Evolutionary conservation across 2,329 filamentous ascomycete species (phyloP).

Genomic region (Mollisia scopiformis): DNA sequence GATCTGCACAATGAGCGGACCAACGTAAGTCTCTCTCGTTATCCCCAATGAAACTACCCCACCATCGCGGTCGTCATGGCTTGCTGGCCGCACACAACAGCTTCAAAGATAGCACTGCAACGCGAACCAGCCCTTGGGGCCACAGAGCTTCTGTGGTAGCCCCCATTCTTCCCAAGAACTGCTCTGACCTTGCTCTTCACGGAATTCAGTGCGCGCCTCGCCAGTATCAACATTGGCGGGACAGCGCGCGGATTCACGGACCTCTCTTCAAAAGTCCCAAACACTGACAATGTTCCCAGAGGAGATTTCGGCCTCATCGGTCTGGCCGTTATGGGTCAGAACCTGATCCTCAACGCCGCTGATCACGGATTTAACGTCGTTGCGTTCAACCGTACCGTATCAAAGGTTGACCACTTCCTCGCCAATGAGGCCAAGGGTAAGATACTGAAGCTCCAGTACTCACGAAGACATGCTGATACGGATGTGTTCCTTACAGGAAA

Average conservation of each 20-base stretch:
- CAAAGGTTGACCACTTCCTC: constrained; percentile 96
- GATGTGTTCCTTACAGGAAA: constrained; percentile 60
- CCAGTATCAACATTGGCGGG: constrained; percentile 72
- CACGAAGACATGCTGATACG: constrained; percentile 13
- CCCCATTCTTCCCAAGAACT: constrained; percentile 6
- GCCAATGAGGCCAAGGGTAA: constrained; percentile 84
- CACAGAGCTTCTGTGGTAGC: neutral
- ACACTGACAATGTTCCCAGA: constrained; percentile 38
- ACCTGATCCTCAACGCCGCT: constrained; percentile 87
- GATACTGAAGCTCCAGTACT: constrained; percentile 22
- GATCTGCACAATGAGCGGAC: constrained; percentile 32
- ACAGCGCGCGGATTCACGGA: constrained; percentile 33
- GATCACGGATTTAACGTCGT: constrained; percentile 95
- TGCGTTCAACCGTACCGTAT: constrained; percentile 97
- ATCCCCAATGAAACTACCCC: constrained; percentile 36
- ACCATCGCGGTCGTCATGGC: constrained; percentile 31
- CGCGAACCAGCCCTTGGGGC: too few relatives aligned
- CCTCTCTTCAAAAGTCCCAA: constrained; percentile 12
- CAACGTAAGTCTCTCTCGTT: constrained; percentile 61
- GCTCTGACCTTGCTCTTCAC: constrained; percentile 35
- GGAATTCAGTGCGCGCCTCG: constrained; percentile 69
- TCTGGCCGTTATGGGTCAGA: constrained; percentile 89
- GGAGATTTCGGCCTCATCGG: constrained; percentile 88
- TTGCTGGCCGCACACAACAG: constrained; percentile 12
- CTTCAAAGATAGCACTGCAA: neutral